Conservation (phyloP, 352 stramenopile genomes). For the Phytophthora cryptogea region DNA sequence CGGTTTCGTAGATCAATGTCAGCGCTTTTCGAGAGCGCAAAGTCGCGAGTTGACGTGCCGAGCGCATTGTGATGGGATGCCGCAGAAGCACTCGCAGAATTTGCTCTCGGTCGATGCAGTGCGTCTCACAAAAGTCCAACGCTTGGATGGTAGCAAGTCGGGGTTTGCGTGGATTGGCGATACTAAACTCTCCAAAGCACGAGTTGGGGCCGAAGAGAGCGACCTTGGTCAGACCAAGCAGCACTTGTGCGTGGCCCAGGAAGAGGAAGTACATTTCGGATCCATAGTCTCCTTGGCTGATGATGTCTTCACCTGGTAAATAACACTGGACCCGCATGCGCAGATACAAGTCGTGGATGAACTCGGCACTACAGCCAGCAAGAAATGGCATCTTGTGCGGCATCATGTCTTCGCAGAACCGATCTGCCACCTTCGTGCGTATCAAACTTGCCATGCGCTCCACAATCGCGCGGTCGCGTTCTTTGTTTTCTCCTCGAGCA, state of each 20-base stretch:
- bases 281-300: conserved; percentile 77
- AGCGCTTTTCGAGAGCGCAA: conserved; percentile 64
- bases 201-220: conserved; percentile 69
- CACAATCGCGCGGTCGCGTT: conserved; percentile 67
- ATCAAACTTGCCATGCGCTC: conserved; percentile 75
- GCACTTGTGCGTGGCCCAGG: conserved; percentile 72
- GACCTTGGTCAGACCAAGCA: conserved; percentile 65
- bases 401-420: conserved; percentile 81
- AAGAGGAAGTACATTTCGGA: conserved; percentile 88
- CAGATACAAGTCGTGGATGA: conserved; percentile 82
- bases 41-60: conserved; percentile 54
- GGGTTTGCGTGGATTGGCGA: conserved; percentile 70
- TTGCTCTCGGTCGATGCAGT: conserved; percentile 57
- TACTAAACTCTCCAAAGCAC: conserved; percentile 84
- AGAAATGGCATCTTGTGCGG: conserved; percentile 70
- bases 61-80: conserved; percentile 67
- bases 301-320: conserved; percentile 77
- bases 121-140: conserved; percentile 80
- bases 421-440: conserved; percentile 66
- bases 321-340: conserved; percentile 77
- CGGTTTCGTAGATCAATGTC: conserved; percentile 57
- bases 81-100: conserved; percentile 52
- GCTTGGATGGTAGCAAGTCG: conserved; percentile 78
- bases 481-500: conserved; percentile 65
- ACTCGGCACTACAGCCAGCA: conserved; percentile 70